Percentiles rank a stretch among this genome's conserved stretches.
phyloP scores from a whole-genome alignment of 176 grass and related monocot species.

The Oryza meyeriana region DNA sequence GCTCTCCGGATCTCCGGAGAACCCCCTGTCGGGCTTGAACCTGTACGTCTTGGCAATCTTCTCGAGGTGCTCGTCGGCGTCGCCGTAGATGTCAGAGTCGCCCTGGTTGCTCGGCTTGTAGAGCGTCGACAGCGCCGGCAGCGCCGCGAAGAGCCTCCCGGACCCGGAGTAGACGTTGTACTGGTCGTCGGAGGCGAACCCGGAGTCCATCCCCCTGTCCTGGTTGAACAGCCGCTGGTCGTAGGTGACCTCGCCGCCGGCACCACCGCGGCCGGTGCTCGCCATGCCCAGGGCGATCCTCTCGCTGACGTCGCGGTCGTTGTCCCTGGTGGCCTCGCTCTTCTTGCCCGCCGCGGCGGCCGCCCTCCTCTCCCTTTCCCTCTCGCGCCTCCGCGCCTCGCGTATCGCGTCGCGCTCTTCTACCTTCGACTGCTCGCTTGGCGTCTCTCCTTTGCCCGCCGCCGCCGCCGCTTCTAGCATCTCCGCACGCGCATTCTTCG shows the following conservation, averaged over 20 bases:
- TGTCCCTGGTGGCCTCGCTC: conserved; percentile 43
- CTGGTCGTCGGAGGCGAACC: conserved; percentile 42
- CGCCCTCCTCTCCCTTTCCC: conserved; percentile 92
- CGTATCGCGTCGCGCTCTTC: conserved; percentile 92
- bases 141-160: conserved; percentile 38
- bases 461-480: neutral
- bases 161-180: conserved; percentile 48
- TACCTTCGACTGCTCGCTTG: no score
- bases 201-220: conserved; percentile 43
- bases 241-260: conserved; percentile 38
- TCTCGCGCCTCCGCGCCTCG: conserved; percentile 78
- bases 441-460: no score
- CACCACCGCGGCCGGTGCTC: conserved; percentile 51
- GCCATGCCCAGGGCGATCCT: conserved; percentile 98
- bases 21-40: conserved; percentile 21
- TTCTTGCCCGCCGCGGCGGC: conserved; percentile 83
- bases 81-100: conserved; percentile 17
- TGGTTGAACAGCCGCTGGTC: conserved; percentile 60
- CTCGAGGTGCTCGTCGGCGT: conserved; percentile 21
- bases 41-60: conserved; percentile 3
- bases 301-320: conserved; percentile 29
- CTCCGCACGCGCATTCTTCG: conserved; percentile 13
- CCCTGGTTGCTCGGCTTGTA: conserved; percentile 28
- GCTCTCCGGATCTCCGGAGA: conserved; percentile 17
- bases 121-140: conserved; percentile 19